A percentile compares a stretch with the other conserved stretches of the same genome.
phyloP scores from a whole-genome alignment of 768 basidiomycete species.

The Mycena epipterygia region DNA sequence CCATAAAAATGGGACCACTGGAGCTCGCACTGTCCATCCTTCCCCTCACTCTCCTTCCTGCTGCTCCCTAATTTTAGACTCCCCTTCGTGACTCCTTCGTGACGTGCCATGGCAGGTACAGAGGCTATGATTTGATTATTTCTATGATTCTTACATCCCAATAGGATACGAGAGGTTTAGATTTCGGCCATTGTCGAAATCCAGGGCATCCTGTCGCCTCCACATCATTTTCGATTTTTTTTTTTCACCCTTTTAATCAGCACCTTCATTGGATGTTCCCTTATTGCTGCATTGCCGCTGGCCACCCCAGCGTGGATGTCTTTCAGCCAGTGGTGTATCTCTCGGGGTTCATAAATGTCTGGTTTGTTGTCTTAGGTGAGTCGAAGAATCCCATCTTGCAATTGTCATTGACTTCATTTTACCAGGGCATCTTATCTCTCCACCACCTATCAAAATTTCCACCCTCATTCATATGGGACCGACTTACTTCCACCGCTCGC shows the following conservation, averaged over 20 bases:
- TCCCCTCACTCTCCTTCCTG: no score
- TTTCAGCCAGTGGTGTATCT: not conserved
- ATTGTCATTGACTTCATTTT: not conserved
- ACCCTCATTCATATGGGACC: not conserved
- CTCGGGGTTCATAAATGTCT: not conserved
- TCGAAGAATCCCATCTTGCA: not conserved
- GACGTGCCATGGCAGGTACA: no score
- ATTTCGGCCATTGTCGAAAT: not conserved
- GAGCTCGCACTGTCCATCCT: no score
- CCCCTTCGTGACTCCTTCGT: no score
- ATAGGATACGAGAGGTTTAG: not conserved
- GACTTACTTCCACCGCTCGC: not conserved
- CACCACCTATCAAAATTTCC: not conserved
- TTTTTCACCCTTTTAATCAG: not conserved
- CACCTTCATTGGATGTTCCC: not conserved
- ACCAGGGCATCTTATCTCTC: not conserved
- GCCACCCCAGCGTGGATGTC: not conserved
- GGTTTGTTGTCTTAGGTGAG: not conserved
- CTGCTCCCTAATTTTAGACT: no score
- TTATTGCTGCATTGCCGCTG: not conserved
- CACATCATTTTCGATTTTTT: not conserved
- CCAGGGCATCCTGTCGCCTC: not conserved
- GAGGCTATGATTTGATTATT: no score
- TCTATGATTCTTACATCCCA: no score
- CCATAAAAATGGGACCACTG: no score